Evolutionary conservation across 1,284 basidiomycete species (phyloP).

Genomic region (Butyriboletus pseudospeciosus): DNA sequence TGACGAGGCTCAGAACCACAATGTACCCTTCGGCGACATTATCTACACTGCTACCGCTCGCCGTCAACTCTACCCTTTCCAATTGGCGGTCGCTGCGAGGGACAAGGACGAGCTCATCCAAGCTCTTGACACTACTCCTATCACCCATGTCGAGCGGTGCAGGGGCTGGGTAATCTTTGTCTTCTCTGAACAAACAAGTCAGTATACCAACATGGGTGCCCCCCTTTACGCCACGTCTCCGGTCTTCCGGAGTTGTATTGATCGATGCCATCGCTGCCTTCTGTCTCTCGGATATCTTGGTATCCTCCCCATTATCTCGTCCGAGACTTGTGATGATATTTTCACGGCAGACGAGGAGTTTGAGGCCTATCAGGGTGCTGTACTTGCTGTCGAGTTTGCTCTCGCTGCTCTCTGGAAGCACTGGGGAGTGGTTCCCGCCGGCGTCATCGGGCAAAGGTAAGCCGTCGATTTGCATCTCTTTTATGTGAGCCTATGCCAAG

Average conservation of each 20-base stretch:
- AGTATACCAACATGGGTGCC: conserved; percentile 61
- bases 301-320: conserved; percentile 44
- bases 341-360: conserved; percentile 31
- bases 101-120: conserved; percentile 43
- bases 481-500: neutral
- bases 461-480: conserved; percentile 7
- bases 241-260: conserved; percentile 47
- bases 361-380: conserved; percentile 51
- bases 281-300: conserved; percentile 47
- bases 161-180: conserved; percentile 50
- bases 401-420: conserved; percentile 58
- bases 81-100: conserved; percentile 46
- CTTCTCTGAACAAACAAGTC: conserved; percentile 68
- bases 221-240: conserved; percentile 47
- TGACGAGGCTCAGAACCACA: conserved; percentile 24
- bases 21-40: conserved; percentile 42
- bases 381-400: conserved; percentile 59
- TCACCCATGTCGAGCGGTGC: conserved; percentile 28
- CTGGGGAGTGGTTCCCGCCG: conserved; percentile 58
- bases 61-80: conserved; percentile 51
- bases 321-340: conserved; percentile 6
- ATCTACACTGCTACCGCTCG: conserved; percentile 65
- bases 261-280: conserved; percentile 55
- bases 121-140: conserved; percentile 38
- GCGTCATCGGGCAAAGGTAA: conserved; percentile 65